Evolutionary conservation across 306 rosid genomes (phyloP).

Genomic region (Begonia masoniana): DNA sequence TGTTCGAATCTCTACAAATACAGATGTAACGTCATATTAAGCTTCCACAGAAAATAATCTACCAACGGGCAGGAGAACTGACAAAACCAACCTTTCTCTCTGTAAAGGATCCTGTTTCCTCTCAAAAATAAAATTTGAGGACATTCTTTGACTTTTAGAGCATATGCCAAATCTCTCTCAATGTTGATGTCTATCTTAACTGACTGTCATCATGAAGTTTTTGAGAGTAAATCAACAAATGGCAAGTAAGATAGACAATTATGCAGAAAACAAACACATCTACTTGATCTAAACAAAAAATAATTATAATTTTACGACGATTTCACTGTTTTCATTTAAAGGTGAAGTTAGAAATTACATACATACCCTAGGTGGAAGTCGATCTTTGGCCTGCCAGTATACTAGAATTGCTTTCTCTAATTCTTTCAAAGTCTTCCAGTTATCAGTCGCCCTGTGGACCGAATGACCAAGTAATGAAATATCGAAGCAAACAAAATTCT

Average conservation of each 20-base stretch:
- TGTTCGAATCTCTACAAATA: slow-evolving; percentile 40
- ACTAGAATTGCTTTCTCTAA: slow-evolving; percentile 81
- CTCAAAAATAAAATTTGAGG: slow-evolving; percentile 72
- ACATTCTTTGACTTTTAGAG: slow-evolving; percentile 63
- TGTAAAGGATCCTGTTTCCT: slow-evolving; percentile 64
- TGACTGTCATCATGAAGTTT: slow-evolving; percentile 29
- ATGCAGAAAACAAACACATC: neutral
- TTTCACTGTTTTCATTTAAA: neutral
- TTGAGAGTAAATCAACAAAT: slow-evolving; percentile 4
- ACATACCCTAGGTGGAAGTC: slow-evolving; percentile 70
- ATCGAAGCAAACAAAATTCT: neutral
- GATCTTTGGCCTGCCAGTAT: slow-evolving; percentile 71
- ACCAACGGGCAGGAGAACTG: neutral
- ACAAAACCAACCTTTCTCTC: slow-evolving; percentile 72
- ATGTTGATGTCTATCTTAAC: slow-evolving; percentile 79
- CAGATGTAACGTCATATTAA: slow-evolving; percentile 1
- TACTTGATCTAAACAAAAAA: too few species aligned
- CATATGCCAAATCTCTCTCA: slow-evolving; percentile 87
- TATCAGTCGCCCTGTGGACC: slow-evolving; percentile 50
- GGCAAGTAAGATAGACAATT: neutral
- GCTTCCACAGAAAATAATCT: slow-evolving; percentile 2
- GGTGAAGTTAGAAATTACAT: too few species aligned
- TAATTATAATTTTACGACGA: neutral
- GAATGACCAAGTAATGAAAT: neutral
- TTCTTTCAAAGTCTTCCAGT: slow-evolving; percentile 89